Percentiles rank a stretch among this genome's conserved stretches.
Conservation (phyloP, 2,329 filamentous ascomycete species). For the Dryadomyces quercus-mongolicae region DNA sequence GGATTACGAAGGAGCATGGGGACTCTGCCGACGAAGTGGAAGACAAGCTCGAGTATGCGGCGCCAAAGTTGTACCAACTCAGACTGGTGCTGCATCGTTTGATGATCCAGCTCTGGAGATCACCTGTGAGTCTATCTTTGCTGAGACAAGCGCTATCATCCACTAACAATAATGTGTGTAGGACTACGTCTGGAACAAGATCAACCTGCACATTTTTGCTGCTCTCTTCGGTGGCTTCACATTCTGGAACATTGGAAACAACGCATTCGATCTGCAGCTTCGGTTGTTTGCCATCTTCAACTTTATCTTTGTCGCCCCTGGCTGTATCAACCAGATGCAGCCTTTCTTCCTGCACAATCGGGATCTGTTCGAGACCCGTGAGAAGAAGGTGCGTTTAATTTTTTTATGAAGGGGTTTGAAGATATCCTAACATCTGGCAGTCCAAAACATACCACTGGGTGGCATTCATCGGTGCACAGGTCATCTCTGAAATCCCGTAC, state of each 20-base stretch:
- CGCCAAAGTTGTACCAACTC: slow-evolving; percentile 51
- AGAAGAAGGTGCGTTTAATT: slow-evolving; percentile 35
- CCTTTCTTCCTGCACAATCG: slow-evolving; percentile 59
- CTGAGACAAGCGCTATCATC: neutral
- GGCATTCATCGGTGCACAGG: slow-evolving; percentile 53
- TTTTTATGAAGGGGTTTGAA: too few relatives aligned
- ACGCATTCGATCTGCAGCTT: slow-evolving; percentile 54
- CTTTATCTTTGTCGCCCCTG: slow-evolving; percentile 56
- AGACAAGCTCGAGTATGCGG: slow-evolving; percentile 52
- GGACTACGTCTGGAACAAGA: slow-evolving; percentile 59
- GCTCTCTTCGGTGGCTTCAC: slow-evolving; percentile 45
- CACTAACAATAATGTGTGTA: slow-evolving; percentile 17
- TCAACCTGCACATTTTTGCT: slow-evolving; percentile 45
- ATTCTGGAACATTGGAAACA: slow-evolving; percentile 46
- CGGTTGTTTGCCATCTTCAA: slow-evolving; percentile 62
- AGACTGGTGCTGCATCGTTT: slow-evolving; percentile 34
- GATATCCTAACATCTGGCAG: neutral
- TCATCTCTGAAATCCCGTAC: slow-evolving; percentile 57
- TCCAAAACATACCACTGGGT: slow-evolving; percentile 60
- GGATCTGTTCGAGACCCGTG: slow-evolving; percentile 56
- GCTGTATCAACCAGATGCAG: slow-evolving; percentile 55
- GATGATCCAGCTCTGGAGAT: slow-evolving; percentile 8
- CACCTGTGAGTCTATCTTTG: slow-evolving; percentile 1
- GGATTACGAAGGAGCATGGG: slow-evolving; percentile 11
- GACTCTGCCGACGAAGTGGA: slow-evolving; percentile 7